Evolutionary conservation across 805 yeast species (phyloP).

Genomic region (Yarrowia sp.): DNA sequence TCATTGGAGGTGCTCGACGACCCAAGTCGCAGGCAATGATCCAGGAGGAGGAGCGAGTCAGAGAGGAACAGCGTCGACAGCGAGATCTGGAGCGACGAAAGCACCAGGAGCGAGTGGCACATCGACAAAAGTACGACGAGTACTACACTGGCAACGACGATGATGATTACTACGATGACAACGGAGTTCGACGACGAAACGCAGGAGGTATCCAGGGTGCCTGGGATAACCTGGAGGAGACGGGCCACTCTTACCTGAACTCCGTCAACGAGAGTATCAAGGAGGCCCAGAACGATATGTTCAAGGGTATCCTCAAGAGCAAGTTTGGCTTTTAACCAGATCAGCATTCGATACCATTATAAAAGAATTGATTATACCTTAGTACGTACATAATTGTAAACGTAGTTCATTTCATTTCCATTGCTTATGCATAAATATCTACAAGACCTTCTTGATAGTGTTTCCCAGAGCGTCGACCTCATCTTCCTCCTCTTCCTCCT

Average conservation of each 20-base stretch:
- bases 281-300: slow-evolving; percentile 44
- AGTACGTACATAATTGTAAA: too few relatives aligned
- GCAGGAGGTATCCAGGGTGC: slow-evolving; percentile 51
- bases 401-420: too few relatives aligned
- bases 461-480: slow-evolving; percentile 41
- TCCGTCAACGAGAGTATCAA: slow-evolving; percentile 50
- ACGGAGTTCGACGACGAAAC: slow-evolving; percentile 48
- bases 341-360: too few relatives aligned
- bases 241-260: slow-evolving; percentile 55
- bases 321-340: slow-evolving; percentile 41
- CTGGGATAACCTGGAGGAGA: slow-evolving; percentile 55
- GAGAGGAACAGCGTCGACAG: slow-evolving; percentile 46
- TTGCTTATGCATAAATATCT: slow-evolving; percentile 4
- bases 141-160: slow-evolving; percentile 8
- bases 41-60: slow-evolving; percentile 45
- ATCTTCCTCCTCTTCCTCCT: slow-evolving; percentile 43
- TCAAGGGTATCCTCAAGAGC: slow-evolving; percentile 43
- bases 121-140: slow-evolving; percentile 25
- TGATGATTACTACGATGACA: slow-evolving; percentile 3
- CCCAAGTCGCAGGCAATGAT: slow-evolving; percentile 58
- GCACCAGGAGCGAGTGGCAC: slow-evolving; percentile 9
- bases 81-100: slow-evolving; percentile 19
- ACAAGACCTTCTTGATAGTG: slow-evolving; percentile 45
- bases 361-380: too few relatives aligned
- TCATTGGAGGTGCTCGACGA: slow-evolving; percentile 79